Conservation (phyloP, 2,329 filamentous ascomycete species). For the Drechmeria coniospora region DNA sequence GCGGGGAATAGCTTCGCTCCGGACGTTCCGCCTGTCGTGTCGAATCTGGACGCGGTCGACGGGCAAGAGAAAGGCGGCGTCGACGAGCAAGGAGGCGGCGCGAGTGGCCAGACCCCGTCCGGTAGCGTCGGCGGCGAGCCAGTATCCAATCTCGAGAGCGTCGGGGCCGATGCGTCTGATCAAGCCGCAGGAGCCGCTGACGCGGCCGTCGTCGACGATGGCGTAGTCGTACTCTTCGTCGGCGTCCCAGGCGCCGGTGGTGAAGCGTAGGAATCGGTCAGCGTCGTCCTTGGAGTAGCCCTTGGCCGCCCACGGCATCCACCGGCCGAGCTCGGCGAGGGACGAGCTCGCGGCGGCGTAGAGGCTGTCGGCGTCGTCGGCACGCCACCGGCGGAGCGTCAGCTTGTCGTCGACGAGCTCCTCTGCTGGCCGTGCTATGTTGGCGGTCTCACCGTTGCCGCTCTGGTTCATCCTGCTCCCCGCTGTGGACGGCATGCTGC, state of each 20-base stretch:
- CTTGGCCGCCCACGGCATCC: constrained; percentile 8
- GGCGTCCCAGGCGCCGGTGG: constrained; percentile 3
- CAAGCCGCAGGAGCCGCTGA: constrained; percentile 6
- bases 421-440: no score
- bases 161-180: constrained; percentile 1
- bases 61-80: constrained; percentile 5
- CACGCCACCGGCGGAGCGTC: constrained; percentile 5
- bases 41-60: constrained; percentile 6
- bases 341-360: constrained; percentile 4
- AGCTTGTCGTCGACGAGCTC: constrained; percentile 2
- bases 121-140: constrained; percentile 6
- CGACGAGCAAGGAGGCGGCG: constrained; percentile 5
- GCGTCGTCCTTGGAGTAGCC: constrained; percentile 5
- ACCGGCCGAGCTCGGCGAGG: constrained; percentile 5
- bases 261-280: constrained; percentile 2
- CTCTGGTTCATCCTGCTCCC: no score
- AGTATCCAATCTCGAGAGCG: constrained; percentile 8
- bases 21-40: constrained; percentile 4
- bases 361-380: constrained; percentile 2
- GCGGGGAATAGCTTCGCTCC: constrained; percentile 4
- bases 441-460: no score
- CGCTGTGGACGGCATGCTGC: no score
- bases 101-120: constrained; percentile 6
- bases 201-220: constrained; percentile 2
- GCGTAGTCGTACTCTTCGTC: constrained; percentile 6